phyloP scores from a whole-genome alignment of 805 yeast species.

The Sugiyamaella smithiae region DNA sequence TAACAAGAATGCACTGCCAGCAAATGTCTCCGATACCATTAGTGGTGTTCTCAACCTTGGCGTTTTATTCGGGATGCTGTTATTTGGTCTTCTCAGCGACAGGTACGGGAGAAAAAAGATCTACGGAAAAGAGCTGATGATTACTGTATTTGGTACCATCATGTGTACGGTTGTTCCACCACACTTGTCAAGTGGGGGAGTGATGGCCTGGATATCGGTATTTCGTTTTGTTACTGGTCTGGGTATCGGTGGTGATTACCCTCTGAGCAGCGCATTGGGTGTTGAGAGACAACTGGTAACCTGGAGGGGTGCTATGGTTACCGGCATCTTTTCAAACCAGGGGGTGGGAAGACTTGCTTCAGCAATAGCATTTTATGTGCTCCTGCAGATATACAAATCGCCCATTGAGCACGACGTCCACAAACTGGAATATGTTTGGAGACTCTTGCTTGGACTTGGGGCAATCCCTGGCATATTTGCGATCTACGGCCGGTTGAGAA shows the following conservation, averaged over 20 bases:
- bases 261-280: slow-evolving; percentile 87
- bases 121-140: slow-evolving; percentile 81
- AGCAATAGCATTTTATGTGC: slow-evolving; percentile 56
- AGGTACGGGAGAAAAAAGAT: slow-evolving; percentile 78
- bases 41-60: not conserved
- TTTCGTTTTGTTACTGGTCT: slow-evolving; percentile 83
- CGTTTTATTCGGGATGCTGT: slow-evolving; percentile 34
- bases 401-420: not conserved
- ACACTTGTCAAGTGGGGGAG: slow-evolving; percentile 69
- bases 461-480: slow-evolving; percentile 80
- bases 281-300: slow-evolving; percentile 77
- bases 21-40: slow-evolving; percentile 37
- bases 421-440: slow-evolving; percentile 57
- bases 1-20: slow-evolving; percentile 48
- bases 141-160: slow-evolving; percentile 77
- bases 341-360: slow-evolving; percentile 91
- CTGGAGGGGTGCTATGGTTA: slow-evolving; percentile 98
- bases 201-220: slow-evolving; percentile 46
- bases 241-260: slow-evolving; percentile 98
- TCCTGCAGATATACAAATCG: not conserved
- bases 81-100: slow-evolving; percentile 83
- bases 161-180: slow-evolving; percentile 64
- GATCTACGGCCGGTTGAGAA: slow-evolving; percentile 72
- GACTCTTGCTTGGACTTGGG: slow-evolving; percentile 85
- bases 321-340: slow-evolving; percentile 92